Evolutionary conservation across 768 basidiomycete genomes (phyloP).

Genomic region (Termitomyces sp.): DNA sequence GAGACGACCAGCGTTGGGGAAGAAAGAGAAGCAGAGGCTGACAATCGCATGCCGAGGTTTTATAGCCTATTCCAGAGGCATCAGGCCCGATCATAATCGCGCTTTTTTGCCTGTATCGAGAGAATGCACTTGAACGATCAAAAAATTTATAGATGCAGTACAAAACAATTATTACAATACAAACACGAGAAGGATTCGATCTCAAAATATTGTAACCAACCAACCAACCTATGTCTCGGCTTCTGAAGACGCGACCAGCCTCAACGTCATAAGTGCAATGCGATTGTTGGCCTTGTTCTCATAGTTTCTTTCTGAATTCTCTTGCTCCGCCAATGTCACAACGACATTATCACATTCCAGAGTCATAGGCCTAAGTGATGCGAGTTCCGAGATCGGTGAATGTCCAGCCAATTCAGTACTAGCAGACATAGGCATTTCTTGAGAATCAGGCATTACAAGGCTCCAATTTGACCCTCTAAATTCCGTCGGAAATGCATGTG

Average conservation of each 20-base stretch:
- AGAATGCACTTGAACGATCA: not conserved
- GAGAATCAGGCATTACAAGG: constrained; percentile 7
- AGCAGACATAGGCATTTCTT: not conserved
- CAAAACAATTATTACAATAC: not conserved
- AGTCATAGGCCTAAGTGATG: constrained; percentile 2
- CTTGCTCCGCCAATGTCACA: not conserved
- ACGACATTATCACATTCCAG: not conserved
- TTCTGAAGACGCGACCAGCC: constrained; percentile 9
- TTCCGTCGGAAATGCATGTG: constrained; percentile 1
- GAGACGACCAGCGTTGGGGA: constrained; percentile 14
- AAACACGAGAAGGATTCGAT: not conserved
- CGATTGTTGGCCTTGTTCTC: not conserved
- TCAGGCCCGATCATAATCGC: constrained; percentile 3
- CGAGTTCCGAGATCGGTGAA: constrained; percentile 7
- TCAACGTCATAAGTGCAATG: constrained; percentile 10
- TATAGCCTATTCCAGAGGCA: not conserved
- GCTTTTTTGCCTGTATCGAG: not conserved
- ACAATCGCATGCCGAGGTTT: constrained; percentile 1
- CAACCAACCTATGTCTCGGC: not conserved
- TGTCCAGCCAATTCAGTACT: not conserved
- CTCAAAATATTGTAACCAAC: not conserved
- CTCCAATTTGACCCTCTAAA: constrained; percentile 14
- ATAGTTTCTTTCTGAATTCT: not conserved
- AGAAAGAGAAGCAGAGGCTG: constrained; percentile 14
- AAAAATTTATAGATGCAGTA: not conserved